A percentile compares a stretch with the other conserved stretches of the same genome.
These are phyloP conservation scores for Fonsecaea erecta DNA, from an alignment of 2,329 filamentous ascomycete genomes.

Conservation along the genomic window DNA sequence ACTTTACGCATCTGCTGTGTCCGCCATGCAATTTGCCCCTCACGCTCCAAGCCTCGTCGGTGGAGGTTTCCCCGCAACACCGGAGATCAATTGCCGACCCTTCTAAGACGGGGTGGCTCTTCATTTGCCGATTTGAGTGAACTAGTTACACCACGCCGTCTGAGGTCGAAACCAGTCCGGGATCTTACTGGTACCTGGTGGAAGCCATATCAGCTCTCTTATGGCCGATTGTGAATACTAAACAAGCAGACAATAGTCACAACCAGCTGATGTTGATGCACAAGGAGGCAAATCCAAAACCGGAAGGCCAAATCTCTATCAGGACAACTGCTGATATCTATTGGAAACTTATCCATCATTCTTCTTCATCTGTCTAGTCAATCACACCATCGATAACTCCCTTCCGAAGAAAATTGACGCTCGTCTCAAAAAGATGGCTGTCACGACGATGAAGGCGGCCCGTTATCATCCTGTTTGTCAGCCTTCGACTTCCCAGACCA, in stretches of 20 bases:
- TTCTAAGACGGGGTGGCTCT: not conserved
- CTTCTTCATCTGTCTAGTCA: not conserved
- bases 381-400: not conserved
- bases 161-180: not conserved
- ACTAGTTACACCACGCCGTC: not conserved
- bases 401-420: not conserved
- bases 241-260: too few relatives aligned
- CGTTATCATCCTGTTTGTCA: slow-evolving; percentile 17
- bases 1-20: not conserved
- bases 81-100: not conserved
- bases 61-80: not conserved
- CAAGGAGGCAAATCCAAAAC: too few relatives aligned
- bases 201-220: too few relatives aligned
- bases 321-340: too few relatives aligned
- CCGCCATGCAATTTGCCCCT: too few relatives aligned
- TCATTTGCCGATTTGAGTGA: not conserved
- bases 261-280: too few relatives aligned
- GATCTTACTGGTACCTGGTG: not conserved
- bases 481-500: not conserved
- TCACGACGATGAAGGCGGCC: slow-evolving; percentile 12
- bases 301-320: too few relatives aligned
- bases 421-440: slow-evolving; percentile 1
- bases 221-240: too few relatives aligned
- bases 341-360: too few relatives aligned
- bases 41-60: not conserved